Base-by-base conservation (phyloP, 192 early-diverging fungal species). In the Coemansia sp. region DNA sequence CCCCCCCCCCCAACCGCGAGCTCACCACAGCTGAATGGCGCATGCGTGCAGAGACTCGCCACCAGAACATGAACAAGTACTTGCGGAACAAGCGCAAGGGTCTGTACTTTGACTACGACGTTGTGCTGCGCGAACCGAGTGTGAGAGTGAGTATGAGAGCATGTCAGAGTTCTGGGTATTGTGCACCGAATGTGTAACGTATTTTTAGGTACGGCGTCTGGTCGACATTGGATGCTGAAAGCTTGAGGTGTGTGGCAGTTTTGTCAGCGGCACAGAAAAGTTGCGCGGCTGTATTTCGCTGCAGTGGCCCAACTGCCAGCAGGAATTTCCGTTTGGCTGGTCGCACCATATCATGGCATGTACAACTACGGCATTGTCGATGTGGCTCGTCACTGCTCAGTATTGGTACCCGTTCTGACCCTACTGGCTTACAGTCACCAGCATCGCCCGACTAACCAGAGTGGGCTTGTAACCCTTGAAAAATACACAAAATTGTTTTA, bases 261-360 rank as follows among this genome's bases (percentile, higher is more conserved):
- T 99, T 4, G 94, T 99, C 3, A 89, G 89, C 36, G 93, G 95
- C 10, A 99, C 94, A 7, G 93, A 94, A 70, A 83, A 85, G 62
- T 96, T 93, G 25, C 86, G 97, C 23, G 97, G 97, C 8, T 23
- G 61, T 7, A 89, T 93, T 46, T 79, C 87, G 8, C 70, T 96
- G 14, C 85, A 91, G 44, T 81, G 97, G 18, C 95, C 95, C 34
- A 92, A 93, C 67, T 86, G 95, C 21, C 97, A 99, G 67, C 98
- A 95, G 95, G 96, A 96, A 71, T 93, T 85, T 51, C 90, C 88
- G 3, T 91, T 88, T 61, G 92, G 97, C 6, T 98, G 97, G 97
- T 94, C 95, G n/a, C 97, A 99, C 78, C 97, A 99, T 76, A 99
- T 99, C 18, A 85, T 99, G 69, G 91, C 4, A 84, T 98, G 51